Base-by-base conservation (phyloP, 495 filamentous ascomycete genomes). In the Podospora sp. region DNA sequence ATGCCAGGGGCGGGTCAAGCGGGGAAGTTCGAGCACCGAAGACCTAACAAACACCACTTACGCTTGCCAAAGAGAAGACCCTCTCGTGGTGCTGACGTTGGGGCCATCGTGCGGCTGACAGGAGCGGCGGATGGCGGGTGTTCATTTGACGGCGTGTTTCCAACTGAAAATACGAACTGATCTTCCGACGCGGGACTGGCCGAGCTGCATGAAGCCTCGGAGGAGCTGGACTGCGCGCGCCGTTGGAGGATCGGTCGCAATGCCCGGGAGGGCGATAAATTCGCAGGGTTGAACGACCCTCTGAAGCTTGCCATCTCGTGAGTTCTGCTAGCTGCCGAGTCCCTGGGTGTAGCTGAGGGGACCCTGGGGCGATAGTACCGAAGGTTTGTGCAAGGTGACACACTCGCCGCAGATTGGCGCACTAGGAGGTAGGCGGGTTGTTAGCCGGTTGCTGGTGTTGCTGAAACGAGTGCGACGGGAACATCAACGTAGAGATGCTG, bases 161-260 rank as follows among this genome's bases (percentile, higher is more conserved):
- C 25, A 2, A 69, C 66, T 5, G 72, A 74, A 49, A 74, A 69
- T 14, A 50, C 62, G 55, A 74, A 74, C 65, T 69, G 72, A 22
- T 72, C 72, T 36, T 74, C 72, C 5, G 67, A 70, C 1, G 21
- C 63, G 66, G 73, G 65, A 67, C 70, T 49, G 63, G 68, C 46
- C 67, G 73, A 65, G 14, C 12, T 35, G 20, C 27, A 57, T 29
- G 71, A 72, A 1, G 62, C 68, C 58, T 76, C 78, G 9, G 79
- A 78, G 14, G 79, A 80, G 68, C 68, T 79, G 25, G 79, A 80
- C 59, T 69, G 69, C 9, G 60, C 77, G 64, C 76, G 71, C 29
- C 67, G 67, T 24, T 73, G 76, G 21, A 72, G 73, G 46, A 67
- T 66, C 16, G 72, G 77, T 50, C 75, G 70, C 27, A 62, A 22